A percentile compares a stretch with the other conserved stretches of the same genome.
phyloP scores from a whole-genome alignment of 257 asterid genomes.

The Avicennia marina region DNA sequence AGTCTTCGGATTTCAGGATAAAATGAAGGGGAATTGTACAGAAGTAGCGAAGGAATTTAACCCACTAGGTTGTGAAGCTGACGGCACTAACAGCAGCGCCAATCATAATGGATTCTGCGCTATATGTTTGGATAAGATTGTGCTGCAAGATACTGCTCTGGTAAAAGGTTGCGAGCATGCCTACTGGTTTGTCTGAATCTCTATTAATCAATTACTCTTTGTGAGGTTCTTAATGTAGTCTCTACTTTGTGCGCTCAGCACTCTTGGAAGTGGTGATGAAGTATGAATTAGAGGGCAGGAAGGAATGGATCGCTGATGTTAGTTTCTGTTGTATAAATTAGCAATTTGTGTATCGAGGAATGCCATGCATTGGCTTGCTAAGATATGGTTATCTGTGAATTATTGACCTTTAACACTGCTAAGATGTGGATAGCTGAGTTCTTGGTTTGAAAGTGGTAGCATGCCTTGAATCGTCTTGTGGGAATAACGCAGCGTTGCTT shows the following conservation, averaged over 20 bases:
- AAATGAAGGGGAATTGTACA: slow-evolving; percentile 26
- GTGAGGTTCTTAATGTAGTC: background rate
- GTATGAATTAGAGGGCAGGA: no score
- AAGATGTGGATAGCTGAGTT: slow-evolving; percentile 2
- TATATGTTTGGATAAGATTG: slow-evolving; percentile 66
- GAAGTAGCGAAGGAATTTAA: slow-evolving; percentile 24
- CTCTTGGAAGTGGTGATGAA: no score
- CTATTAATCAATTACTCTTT: slow-evolving; percentile 7
- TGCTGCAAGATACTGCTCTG: slow-evolving; percentile 81
- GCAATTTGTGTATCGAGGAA: no score
- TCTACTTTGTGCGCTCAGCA: no score
- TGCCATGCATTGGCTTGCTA: no score
- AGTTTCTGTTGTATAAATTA: no score
- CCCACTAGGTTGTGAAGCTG: slow-evolving; percentile 19
- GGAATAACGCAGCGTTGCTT: background rate
- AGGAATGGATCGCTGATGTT: no score
- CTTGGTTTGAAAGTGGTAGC: background rate
- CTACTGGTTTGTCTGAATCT: slow-evolving; percentile 77
- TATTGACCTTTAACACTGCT: background rate
- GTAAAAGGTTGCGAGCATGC: slow-evolving; percentile 99
- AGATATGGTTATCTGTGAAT: background rate
- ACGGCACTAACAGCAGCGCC: slow-evolving; percentile 17
- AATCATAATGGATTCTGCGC: slow-evolving; percentile 68
- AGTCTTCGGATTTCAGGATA: slow-evolving; percentile 30
- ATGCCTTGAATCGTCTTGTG: slow-evolving; percentile 10